Base-by-base conservation (phyloP, 2,329 filamentous ascomycete genomes). In the Penicillium janthinellum region DNA sequence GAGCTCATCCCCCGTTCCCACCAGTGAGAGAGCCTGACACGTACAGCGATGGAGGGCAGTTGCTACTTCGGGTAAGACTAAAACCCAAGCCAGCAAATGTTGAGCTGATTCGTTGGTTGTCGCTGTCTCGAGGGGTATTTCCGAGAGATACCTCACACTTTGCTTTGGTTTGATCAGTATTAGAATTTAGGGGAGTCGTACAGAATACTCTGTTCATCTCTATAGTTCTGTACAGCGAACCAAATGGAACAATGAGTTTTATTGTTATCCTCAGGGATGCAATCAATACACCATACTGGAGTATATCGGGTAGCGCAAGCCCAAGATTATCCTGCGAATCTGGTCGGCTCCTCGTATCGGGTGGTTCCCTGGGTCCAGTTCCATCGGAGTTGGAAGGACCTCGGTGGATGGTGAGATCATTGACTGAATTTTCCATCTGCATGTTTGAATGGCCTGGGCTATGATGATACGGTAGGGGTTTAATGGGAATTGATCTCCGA, bases 321-420 rank as follows among this genome's bases (percentile, higher is more conserved):
- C 7, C 17, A 41, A 57, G 58, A 58, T 60, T 45, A 57, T 57
- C 56, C 50, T 14, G 10, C 58, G 59, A 53, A 64, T 63, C 50
- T 59, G 28, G 62, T 65, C 62, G 61, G 57, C 31, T 22, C 22
- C 48, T 44, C 35, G 39, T 28, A 35, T 41, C 49, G 20, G 25
- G 39, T 56, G 20, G 25, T 44, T 56, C 25, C 57, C 11, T 57
- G 57, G 59, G 34, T 58, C 52, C 38, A 4, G 22, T 14, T 28
- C 14, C 37, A 28, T 34, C 17, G 22, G 47, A 47, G n/a, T 31
- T 15, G 20, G 25, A 45, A 5, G 35, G 25, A 51, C 47, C 38
- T 49, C 17, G 25, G 34, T 50, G 38, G 48, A 52, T 57, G 52
- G 58, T 67, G 62, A 65, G 61, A 66, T 67, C 62, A 67, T 67